Base-by-base conservation (phyloP, 2,329 filamentous ascomycete genomes). In the Verticillium isaacii region DNA sequence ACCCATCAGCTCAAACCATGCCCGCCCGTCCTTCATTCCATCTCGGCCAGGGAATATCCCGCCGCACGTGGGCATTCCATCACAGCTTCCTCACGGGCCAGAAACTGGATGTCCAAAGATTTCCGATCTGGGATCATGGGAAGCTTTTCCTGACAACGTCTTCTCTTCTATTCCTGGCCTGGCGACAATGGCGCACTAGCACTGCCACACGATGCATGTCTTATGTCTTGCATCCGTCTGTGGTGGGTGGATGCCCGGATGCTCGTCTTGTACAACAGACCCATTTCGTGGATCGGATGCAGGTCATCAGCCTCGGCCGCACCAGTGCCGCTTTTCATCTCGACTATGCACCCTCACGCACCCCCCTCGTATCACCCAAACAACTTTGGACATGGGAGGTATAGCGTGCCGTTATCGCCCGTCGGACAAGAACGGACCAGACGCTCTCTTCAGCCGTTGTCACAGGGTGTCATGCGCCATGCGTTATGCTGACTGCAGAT, bases 51-150 rank as follows among this genome's bases (percentile, higher is more conserved):
- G 32, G 41, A 25, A 55, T 39, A 19, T 29, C 60, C 57, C 15
- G 60, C 59, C 60, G 17, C 58, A 58, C 34, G 60, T 59, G 45
- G n/a, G 23, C 45, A 50, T 50, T 50, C 45, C 45, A 50, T 50
- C 45, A 50, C 19, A 12, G 19, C 45, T 50, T 9, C 19, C 19
- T 50, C 45, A 25, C 45, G 45, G 19, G 19, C 45, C 45, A 50
- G 45, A 23, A 8, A 25, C 19, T 50, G 45, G 39, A 36, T 8
- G 5, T 45, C 17, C 15, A 19, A 17, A 17, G 39, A 45, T 6
- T 11, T 3, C 34, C 34, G 34, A 36, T 8, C 34, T 14, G 34
- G 12, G 3, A 5, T 6, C 29, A 29, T 29, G 34, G 14, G 14
- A 45, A 23, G 39, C 39, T n/a, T 45, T 29, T 1, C 29, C 39